Base-by-base conservation (phyloP, 108 stramenopile genomes). In the Cylindrotheca closterium region DNA sequence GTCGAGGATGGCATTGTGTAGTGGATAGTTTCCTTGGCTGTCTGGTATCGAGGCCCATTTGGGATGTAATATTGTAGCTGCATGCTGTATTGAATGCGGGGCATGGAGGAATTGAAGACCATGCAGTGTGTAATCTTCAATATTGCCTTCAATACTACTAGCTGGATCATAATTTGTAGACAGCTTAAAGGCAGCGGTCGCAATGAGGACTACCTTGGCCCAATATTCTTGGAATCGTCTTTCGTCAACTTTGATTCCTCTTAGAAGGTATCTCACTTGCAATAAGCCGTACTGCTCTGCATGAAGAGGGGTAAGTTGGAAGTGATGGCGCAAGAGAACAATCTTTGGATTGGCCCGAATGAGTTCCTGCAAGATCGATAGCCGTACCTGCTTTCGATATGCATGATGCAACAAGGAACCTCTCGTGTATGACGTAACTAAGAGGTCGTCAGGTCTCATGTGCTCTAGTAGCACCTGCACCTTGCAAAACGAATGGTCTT, bases 391-490 rank as follows among this genome's bases (percentile, higher is more conserved):
- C 49, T 56, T 67, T 19, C 63, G 63, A 61, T 68, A 72, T 23
- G 80, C 80, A 24, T 51, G 58, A 46, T 81, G 80, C 29, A 81
- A 65, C 1, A 54, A 57, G 8, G 80, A 76, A 5, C 70, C 71
- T 26, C 80, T 75, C 27, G 73, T 61, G 25, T 18, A n/a, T 51
- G 76, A 76, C 32, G 65, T 56, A n/a, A 71, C 28, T 42, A 75
- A 18, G 12, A 75, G 18, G 55, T 65, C 70, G 1, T 79, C 48
- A 12, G 67, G 63, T 48, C 52, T 29, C 58, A 64, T 69, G 24
- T 67, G 51, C 47, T 71, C 15, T 26, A 80, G 51, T 1, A 80
- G 34, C 8, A 61, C 1, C 1, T 64, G 24, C 17, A 68, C 63
- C 51, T 72, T 71, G 23, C 25, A 30, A 7, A 52, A 24, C 10